phyloP scores from a whole-genome alignment of 768 basidiomycete genomes.

The Dacryopinax spathularia region DNA sequence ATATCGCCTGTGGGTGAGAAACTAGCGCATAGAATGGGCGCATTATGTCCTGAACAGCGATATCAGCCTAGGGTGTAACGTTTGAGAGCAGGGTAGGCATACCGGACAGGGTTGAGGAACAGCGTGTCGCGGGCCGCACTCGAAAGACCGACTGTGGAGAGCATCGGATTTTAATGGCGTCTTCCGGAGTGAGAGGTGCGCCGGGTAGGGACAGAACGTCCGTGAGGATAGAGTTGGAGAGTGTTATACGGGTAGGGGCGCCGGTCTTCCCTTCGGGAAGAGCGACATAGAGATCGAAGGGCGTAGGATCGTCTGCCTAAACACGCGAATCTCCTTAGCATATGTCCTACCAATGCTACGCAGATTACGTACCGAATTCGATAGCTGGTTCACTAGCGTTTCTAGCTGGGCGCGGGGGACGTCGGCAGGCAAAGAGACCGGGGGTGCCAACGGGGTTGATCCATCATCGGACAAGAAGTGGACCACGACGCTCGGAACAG shows the following conservation, averaged over 20 bases:
- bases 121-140: constrained; percentile 84
- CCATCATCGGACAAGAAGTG: constrained; percentile 88
- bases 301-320: constrained; percentile 76
- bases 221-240: constrained; percentile 67
- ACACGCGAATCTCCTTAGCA: not conserved
- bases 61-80: not conserved
- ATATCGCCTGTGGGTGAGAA: constrained; percentile 88
- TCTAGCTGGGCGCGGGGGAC: constrained; percentile 72
- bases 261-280: constrained; percentile 45
- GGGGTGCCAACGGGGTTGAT: constrained; percentile 64
- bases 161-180: constrained; percentile 74
- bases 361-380: constrained; percentile 43
- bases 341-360: not conserved
- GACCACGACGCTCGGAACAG: constrained; percentile 61
- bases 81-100: constrained; percentile 14
- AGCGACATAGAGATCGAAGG: constrained; percentile 78
- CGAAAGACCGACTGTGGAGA: constrained; percentile 92
- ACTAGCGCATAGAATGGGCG: constrained; percentile 85
- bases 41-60: constrained; percentile 54
- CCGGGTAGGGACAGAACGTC: constrained; percentile 63
- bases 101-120: constrained; percentile 84
- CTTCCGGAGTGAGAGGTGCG: constrained; percentile 67
- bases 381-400: constrained; percentile 74
- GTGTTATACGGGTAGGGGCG: constrained; percentile 61
- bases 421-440: constrained; percentile 80